Evolutionary conservation across 129 eudicot species (phyloP), one percentile per base, ranked within the genome.

Genomic region (Smallanthus sonchifolius): DNA sequence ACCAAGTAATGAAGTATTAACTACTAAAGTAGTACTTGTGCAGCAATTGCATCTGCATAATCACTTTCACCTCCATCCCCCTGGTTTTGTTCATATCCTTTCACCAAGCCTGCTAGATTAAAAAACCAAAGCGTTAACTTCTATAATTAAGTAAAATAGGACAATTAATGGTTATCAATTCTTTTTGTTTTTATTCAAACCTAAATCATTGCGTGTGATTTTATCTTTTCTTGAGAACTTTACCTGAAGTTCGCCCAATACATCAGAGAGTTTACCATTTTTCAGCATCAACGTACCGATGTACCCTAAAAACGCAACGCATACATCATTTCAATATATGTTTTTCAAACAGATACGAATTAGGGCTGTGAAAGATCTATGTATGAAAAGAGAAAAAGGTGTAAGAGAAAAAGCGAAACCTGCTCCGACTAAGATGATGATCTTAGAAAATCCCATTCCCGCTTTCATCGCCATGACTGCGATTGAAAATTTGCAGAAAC

Each of bases 161-260:
- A 64, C 47, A 10, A 10, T n/a, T n/a, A n/a, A n/a, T n/a, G n/a
- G n/a, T n/a, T 48, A 16, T 10, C 69, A 44, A n/a, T 34, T 61
- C 60, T 44, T 10, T 43, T 7, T 5, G 15, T n/a, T n/a, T n/a
- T n/a, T n/a, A n/a, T n/a, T n/a, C 15, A 48, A 16, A 47, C 49
- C 35, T 2, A n/a, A 39, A 9, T 14, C 44, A 38, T 7, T 36
- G 35, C 5, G 15, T 3, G 19, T 17, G 42, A 7, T 35, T 57
- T 35, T 16, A 77, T 34, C 2, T 10, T 55, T 38, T 4, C 4
- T 2, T 5, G 19, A 4, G 44, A 10, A 60, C 13, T 28, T 17
- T 86, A 92, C 97, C 97, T 89, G 98, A 54, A 92, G 72, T 40
- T 89, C 98, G 39, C 75, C 90, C 67, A 92, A 44, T 7, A 92